A percentile compares a stretch with the other conserved stretches of the same genome.
Conservation (phyloP, 2,329 filamentous ascomycete genomes). For the Aotearoamyces nothofagi region DNA sequence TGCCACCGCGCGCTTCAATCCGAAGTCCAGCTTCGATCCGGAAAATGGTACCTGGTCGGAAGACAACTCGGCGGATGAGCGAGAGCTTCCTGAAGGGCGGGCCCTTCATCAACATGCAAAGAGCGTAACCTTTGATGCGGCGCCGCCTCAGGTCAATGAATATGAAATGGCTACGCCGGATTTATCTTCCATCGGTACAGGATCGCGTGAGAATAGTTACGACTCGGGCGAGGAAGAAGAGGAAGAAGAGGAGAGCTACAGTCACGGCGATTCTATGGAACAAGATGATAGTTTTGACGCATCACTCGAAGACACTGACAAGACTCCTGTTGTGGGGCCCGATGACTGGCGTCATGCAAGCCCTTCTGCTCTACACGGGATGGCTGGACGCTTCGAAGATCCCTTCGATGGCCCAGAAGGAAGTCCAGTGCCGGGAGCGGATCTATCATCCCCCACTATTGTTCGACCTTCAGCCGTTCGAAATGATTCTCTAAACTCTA, state of each 20-base stretch:
- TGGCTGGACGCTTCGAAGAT: slow-evolving; percentile 32
- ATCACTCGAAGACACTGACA: slow-evolving; percentile 87
- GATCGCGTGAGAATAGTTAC: slow-evolving; percentile 84
- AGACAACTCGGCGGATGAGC: slow-evolving; percentile 43
- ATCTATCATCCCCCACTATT: slow-evolving; percentile 12
- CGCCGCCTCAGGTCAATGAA: slow-evolving; percentile 88
- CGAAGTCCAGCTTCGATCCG: slow-evolving; percentile 45
- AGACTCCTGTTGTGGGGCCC: slow-evolving; percentile 93
- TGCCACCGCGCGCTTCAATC: slow-evolving; percentile 50
- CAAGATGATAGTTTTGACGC: slow-evolving; percentile 84
- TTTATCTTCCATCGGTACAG: slow-evolving; percentile 79
- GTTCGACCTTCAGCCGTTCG: slow-evolving; percentile 41
- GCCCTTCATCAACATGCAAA: slow-evolving; percentile 74
- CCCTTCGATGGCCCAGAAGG: slow-evolving; percentile 48
- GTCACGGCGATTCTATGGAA: slow-evolving; percentile 37
- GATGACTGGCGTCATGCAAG: slow-evolving; percentile 84
- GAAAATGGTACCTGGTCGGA: slow-evolving; percentile 55
- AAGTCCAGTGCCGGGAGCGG: slow-evolving; percentile 47
- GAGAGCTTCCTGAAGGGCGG: slow-evolving; percentile 46
- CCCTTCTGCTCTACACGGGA: slow-evolving; percentile 22
- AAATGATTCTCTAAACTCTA: slow-evolving; percentile 61
- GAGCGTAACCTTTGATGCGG: slow-evolving; percentile 92
- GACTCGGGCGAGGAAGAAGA: slow-evolving; percentile 70
- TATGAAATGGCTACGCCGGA: slow-evolving; percentile 97
- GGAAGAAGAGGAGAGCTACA: slow-evolving; percentile 48